Conservation (phyloP, 2,329 filamentous ascomycete species). For the Fusarium humuli region DNA sequence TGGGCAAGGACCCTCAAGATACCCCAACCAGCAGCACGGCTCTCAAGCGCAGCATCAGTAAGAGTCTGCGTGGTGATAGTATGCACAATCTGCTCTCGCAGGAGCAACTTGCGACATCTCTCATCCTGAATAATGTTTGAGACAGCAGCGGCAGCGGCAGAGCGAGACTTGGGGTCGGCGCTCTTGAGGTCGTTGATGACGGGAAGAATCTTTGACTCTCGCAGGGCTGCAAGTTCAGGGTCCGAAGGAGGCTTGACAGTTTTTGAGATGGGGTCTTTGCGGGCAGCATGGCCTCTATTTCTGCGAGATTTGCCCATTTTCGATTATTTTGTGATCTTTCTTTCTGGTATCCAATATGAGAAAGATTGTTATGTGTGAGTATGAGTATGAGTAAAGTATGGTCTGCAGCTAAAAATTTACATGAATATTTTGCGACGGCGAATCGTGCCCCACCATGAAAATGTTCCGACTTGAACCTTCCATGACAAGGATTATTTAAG, state of each 20-base stretch:
- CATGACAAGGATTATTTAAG: conserved; percentile 20
- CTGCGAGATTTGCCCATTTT: conserved; percentile 71
- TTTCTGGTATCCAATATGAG: background rate
- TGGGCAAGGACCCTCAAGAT: conserved; percentile 71
- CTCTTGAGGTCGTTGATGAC: conserved; percentile 70
- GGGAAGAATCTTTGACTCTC: conserved; percentile 72
- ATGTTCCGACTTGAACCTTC: conserved; percentile 17
- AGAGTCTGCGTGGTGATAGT: conserved; percentile 73
- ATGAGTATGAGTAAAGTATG: background rate
- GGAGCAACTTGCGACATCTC: conserved; percentile 71
- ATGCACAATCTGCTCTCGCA: conserved; percentile 74
- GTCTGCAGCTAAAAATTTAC: conserved; percentile 35
- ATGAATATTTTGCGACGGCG: conserved; percentile 33
- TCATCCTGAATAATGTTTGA: conserved; percentile 71
- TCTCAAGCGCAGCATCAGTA: conserved; percentile 71
- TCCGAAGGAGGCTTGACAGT: conserved; percentile 70
- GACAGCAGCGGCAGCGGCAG: conserved; percentile 69
- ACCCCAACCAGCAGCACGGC: conserved; percentile 74
- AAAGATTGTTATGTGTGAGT: background rate
- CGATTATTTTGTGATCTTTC: background rate
- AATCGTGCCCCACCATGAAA: conserved; percentile 41
- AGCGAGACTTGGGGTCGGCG: conserved; percentile 68
- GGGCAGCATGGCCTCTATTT: conserved; percentile 61
- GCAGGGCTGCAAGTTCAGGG: conserved; percentile 71
- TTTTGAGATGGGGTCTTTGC: conserved; percentile 68